Conservation (phyloP, 345 rosid species). For the Garcia nutans region DNA sequence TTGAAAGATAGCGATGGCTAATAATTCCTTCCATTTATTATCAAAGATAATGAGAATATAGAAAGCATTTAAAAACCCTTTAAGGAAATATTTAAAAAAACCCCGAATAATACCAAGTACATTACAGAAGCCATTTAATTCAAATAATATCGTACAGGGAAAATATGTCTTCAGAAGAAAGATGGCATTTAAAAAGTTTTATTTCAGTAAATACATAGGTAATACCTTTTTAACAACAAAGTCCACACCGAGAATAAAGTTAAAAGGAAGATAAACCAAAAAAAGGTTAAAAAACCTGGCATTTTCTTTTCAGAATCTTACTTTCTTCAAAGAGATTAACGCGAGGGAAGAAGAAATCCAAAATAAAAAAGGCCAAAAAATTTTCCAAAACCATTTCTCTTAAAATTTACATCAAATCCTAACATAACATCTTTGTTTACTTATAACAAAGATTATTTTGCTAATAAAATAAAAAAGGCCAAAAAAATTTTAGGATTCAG, state of each 20-base stretch:
- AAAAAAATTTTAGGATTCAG: background rate
- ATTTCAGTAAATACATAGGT: background rate
- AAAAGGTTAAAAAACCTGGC: background rate
- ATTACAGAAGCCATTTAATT: background rate
- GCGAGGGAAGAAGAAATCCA: background rate
- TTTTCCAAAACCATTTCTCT: background rate
- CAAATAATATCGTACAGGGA: background rate
- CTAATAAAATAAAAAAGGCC: background rate
- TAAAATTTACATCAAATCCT: background rate
- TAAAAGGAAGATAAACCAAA: background rate
- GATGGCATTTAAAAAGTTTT: background rate
- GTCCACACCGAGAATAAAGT: background rate
- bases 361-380: background rate
- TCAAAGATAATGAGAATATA: background rate
- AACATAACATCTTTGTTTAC: background rate
- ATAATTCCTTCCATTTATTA: background rate
- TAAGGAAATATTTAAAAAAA: background rate
- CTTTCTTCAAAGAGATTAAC: background rate
- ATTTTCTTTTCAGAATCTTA: background rate
- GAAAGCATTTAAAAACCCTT: background rate
- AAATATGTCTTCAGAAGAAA: background rate
- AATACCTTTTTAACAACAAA: background rate
- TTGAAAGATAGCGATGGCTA: background rate
- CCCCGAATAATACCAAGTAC: background rate
- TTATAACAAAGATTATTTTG: background rate